Evolutionary conservation across 768 basidiomycete genomes (phyloP).

Genomic region (Gloeophyllum trabeum): DNA sequence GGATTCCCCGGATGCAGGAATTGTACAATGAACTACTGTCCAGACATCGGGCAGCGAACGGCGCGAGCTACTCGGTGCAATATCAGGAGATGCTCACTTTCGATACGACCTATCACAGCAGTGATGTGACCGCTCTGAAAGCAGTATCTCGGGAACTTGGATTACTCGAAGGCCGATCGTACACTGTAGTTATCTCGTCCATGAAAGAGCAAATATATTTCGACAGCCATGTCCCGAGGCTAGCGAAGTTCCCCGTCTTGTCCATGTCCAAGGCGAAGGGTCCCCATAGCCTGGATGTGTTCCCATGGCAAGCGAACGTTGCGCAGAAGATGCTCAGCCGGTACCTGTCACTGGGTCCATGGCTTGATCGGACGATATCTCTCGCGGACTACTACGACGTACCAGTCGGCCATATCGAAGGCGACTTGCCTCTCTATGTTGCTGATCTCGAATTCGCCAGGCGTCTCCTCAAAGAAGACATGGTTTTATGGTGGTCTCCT

Average conservation of each 20-base stretch:
- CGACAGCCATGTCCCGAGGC: constrained; percentile 56
- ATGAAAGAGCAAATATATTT: constrained; percentile 78
- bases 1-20: constrained; percentile 66
- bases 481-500: constrained; percentile 95
- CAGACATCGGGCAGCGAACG: constrained; percentile 33
- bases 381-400: constrained; percentile 89
- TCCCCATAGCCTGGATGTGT: constrained; percentile 66
- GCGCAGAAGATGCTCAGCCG: constrained; percentile 76
- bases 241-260: constrained; percentile 78
- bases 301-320: constrained; percentile 84
- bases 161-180: constrained; percentile 59
- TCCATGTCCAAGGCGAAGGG: constrained; percentile 74
- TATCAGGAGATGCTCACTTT: constrained; percentile 61
- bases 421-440: constrained; percentile 79
- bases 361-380: constrained; percentile 70
- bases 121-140: constrained; percentile 70
- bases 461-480: constrained; percentile 76
- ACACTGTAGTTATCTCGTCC: constrained; percentile 77
- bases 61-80: constrained; percentile 33
- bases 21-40: constrained; percentile 54
- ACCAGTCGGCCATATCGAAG: constrained; percentile 86
- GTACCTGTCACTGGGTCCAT: constrained; percentile 66
- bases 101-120: constrained; percentile 64
- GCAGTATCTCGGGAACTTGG: constrained; percentile 83
- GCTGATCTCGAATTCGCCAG: constrained; percentile 90